Percentiles rank a stretch among this genome's conserved stretches.
phyloP scores from a whole-genome alignment of 805 yeast genomes.

The Ogataea nakhonphanomensis region DNA sequence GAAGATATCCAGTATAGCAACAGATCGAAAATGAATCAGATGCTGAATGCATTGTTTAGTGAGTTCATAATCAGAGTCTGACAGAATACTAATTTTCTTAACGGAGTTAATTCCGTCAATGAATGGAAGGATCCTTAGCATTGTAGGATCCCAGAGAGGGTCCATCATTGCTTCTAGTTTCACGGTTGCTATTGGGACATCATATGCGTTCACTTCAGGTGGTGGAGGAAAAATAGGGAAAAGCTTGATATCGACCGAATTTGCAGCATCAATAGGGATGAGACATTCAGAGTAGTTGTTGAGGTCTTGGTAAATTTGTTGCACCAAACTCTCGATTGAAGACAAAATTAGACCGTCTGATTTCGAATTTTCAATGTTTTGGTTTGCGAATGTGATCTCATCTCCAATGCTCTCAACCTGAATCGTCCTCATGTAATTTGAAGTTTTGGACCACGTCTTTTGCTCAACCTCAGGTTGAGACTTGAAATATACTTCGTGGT shows the following conservation, averaged over 20 bases:
- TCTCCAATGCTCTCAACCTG: slow-evolving; percentile 30
- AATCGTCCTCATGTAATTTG: slow-evolving; percentile 31
- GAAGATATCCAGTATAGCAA: slow-evolving; percentile 79
- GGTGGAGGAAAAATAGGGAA: slow-evolving; percentile 87
- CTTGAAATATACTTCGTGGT: slow-evolving; percentile 41
- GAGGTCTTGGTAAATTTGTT: slow-evolving; percentile 89
- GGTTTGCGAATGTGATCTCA: slow-evolving; percentile 22
- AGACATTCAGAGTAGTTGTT: slow-evolving; percentile 95
- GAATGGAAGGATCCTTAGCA: slow-evolving; percentile 80
- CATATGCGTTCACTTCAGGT: slow-evolving; percentile 68
- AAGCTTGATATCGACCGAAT: slow-evolving; percentile 88
- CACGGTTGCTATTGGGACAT: slow-evolving; percentile 91
- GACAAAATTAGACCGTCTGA: slow-evolving; percentile 29
- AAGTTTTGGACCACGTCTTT: slow-evolving; percentile 16
- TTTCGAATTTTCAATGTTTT: slow-evolving; percentile 23
- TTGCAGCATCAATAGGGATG: slow-evolving; percentile 87
- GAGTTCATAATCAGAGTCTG: slow-evolving; percentile 74
- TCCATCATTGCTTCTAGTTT: slow-evolving; percentile 70
- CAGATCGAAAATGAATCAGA: slow-evolving; percentile 83
- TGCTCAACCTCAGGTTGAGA: slow-evolving; percentile 6
- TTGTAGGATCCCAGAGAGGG: slow-evolving; percentile 95
- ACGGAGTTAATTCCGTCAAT: slow-evolving; percentile 89
- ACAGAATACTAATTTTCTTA: slow-evolving; percentile 67
- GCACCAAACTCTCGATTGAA: slow-evolving; percentile 71
- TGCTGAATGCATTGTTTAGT: slow-evolving; percentile 89